A percentile compares a stretch with the other conserved stretches of the same genome.
Conservation (phyloP, 441 rosid species). For the Euphorbia schlechtendalii region DNA sequence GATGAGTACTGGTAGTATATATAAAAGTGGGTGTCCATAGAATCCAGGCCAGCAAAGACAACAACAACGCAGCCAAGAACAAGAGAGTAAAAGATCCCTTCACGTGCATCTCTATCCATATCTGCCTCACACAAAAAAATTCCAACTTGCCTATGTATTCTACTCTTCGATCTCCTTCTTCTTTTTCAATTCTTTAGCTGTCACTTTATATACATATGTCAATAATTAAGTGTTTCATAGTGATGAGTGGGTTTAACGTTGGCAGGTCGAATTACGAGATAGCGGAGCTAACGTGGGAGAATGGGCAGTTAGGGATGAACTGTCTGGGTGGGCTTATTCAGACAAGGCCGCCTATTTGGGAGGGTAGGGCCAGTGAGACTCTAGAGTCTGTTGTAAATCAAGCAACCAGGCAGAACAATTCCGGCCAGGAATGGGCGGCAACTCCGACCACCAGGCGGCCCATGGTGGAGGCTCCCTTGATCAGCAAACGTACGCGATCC, state of each 20-base stretch:
- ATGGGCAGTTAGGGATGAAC: slow-evolving; percentile 52
- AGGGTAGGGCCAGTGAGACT: slow-evolving; percentile 30
- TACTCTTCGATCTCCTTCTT: no score
- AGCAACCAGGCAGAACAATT: slow-evolving; percentile 27
- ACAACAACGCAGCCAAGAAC: not conserved
- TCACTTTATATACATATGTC: no score
- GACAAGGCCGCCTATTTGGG: slow-evolving; percentile 23
- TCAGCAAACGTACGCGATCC: slow-evolving; percentile 24
- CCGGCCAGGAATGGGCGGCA: slow-evolving; percentile 16
- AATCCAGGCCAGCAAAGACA: not conserved
- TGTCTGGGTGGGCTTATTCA: slow-evolving; percentile 38
- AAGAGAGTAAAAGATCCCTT: not conserved
- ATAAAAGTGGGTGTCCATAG: no score
- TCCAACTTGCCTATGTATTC: not conserved
- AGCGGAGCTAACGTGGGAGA: slow-evolving; percentile 63
- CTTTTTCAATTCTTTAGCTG: no score
- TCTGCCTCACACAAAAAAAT: not conserved
- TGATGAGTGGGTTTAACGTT: not conserved
- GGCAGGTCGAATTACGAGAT: slow-evolving; percentile 52
- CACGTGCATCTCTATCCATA: not conserved
- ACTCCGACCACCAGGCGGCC: slow-evolving; percentile 1
- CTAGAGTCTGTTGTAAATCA: slow-evolving; percentile 67
- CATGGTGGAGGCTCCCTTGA: not conserved
- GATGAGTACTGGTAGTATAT: no score
- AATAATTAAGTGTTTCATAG: not conserved